A percentile compares a stretch with the other conserved stretches of the same genome.
phyloP scores from a whole-genome alignment of 192 early-diverging fungal species.

The Coemansia interrupta region DNA sequence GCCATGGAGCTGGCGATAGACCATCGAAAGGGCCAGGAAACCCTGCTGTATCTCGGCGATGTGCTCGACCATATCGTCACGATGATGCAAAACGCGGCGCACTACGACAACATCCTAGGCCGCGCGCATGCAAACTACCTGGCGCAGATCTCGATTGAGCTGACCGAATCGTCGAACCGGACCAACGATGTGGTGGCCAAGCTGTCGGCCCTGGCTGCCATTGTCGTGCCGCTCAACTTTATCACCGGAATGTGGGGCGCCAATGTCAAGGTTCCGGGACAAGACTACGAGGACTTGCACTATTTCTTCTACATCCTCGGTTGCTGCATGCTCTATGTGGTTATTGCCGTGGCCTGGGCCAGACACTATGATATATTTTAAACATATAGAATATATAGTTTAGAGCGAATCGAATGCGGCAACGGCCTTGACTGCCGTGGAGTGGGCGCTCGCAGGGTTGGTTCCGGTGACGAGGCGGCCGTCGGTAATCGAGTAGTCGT shows the following conservation, averaged over 20 bases:
- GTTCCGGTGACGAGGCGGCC: conserved; percentile 69
- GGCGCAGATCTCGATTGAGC: conserved; percentile 72
- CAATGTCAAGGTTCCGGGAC: conserved; percentile 54
- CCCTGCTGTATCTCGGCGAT: conserved; percentile 71
- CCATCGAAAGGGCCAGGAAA: conserved; percentile 58
- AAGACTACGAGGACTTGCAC: conserved; percentile 39
- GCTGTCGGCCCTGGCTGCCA: conserved; percentile 82
- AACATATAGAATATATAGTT: background rate
- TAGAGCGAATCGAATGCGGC: conserved; percentile 34
- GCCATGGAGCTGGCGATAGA: conserved; percentile 36
- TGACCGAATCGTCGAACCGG: conserved; percentile 69
- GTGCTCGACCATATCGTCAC: conserved; percentile 78
- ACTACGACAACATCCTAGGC: conserved; percentile 68
- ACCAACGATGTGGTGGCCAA: conserved; percentile 87
- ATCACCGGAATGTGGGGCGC: conserved; percentile 75
- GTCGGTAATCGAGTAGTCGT: conserved; percentile 52
- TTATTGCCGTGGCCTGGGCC: conserved; percentile 32
- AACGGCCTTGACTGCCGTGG: conserved; percentile 46
- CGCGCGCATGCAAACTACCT: conserved; percentile 74
- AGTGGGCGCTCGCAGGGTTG: conserved; percentile 63
- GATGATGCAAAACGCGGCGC: conserved; percentile 73
- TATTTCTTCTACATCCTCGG: conserved; percentile 49
- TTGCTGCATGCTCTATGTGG: conserved; percentile 36
- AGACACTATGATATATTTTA: conserved; percentile 43
- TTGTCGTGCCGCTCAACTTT: conserved; percentile 87